Conservation (phyloP, 2,329 filamentous ascomycete genomes). For the Calcarisporium arbuscula region DNA sequence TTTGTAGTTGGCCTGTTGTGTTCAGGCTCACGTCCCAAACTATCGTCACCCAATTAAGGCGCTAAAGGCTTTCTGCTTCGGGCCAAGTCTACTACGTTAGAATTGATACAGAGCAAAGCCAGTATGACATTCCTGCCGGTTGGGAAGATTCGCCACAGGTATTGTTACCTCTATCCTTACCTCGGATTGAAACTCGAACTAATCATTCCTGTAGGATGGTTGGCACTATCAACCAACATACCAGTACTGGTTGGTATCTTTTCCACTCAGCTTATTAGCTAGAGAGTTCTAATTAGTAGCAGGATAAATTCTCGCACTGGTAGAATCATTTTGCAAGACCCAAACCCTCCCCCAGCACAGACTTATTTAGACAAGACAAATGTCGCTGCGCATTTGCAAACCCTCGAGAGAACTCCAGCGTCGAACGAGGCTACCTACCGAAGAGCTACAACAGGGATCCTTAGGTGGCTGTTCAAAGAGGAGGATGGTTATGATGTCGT, state of each 20-base stretch:
- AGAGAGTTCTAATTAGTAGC: not conserved
- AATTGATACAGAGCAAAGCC: not conserved
- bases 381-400: not conserved
- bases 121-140: conserved; percentile 1
- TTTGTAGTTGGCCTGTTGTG: too few species aligned
- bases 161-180: not conserved
- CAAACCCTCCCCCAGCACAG: not conserved
- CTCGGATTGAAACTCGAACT: not conserved
- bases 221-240: not conserved
- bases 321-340: not conserved
- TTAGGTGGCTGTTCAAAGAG: not conserved
- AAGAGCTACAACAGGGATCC: not conserved
- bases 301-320: not conserved
- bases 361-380: not conserved
- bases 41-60: too few species aligned
- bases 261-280: not conserved
- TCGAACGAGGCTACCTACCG: not conserved
- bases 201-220: not conserved
- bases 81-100: conserved; percentile 1
- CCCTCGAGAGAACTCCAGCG: not conserved
- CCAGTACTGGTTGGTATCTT: not conserved
- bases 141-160: conserved; percentile 1
- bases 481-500: conserved; percentile 1
- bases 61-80: too few species aligned
- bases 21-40: too few species aligned